A percentile compares a stretch with the other conserved stretches of the same genome.
Conservation (phyloP, 2,329 filamentous ascomycete species). For the Fusarium acutatum region DNA sequence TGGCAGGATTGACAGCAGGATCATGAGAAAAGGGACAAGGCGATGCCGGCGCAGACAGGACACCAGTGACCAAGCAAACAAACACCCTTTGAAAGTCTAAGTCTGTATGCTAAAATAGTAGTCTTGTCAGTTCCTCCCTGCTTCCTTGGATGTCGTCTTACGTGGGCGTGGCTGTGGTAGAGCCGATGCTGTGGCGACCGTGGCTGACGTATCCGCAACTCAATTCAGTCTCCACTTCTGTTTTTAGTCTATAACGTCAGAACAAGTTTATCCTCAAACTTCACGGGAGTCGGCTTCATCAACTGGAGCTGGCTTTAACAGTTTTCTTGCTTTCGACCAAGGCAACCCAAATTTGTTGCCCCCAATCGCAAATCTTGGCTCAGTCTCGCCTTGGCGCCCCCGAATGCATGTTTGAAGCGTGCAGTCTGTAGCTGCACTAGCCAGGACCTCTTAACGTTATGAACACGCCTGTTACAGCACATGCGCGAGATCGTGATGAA, state of each 20-base stretch:
- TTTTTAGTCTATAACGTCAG: conserved; percentile 9
- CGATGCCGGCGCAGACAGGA: neutral
- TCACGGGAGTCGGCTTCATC: conserved; percentile 12
- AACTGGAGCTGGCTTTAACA: neutral
- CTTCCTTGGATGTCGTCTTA: neutral
- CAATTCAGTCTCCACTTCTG: neutral
- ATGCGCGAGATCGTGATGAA: conserved; percentile 24
- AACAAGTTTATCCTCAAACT: conserved; percentile 10
- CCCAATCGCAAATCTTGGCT: neutral
- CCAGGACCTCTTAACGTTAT: neutral
- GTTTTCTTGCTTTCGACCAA: neutral
- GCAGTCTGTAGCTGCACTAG: neutral
- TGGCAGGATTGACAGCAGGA: neutral
- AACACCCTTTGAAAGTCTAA: neutral
- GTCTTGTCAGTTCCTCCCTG: neutral
- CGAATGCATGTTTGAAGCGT: neutral
- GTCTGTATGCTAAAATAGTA: neutral
- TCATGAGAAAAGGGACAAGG: neutral
- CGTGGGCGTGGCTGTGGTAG: conserved; percentile 6
- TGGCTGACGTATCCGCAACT: conserved; percentile 1
- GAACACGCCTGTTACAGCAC: conserved; percentile 12
- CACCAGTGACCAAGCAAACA: no score
- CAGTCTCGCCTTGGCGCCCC: neutral
- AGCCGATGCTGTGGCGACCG: neutral
- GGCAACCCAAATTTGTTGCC: neutral